Evolutionary conservation across 164 flowering plant species (phyloP), one percentile per base, ranked within the genome.

Genomic region (Sextonia rubra): DNA sequence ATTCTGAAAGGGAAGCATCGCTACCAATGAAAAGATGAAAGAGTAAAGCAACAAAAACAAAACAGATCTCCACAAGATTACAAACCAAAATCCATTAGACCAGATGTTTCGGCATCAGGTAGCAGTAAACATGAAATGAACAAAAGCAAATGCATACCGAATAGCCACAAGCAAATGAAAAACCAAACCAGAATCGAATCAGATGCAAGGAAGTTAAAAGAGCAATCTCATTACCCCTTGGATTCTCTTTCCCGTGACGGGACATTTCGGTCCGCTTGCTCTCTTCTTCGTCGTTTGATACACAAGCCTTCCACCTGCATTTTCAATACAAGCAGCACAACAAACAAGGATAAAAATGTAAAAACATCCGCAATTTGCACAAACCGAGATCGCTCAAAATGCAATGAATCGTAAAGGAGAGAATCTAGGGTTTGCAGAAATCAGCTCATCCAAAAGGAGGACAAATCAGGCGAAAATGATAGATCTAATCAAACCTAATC

Each of bases 181-280:
- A 12, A 61, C 5, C 9, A 25, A 29, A 61, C 15, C 26, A 12
- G 58, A 52, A 11, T 22, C 30, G 15, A 23, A 29, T 61, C 9
- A n/a, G n/a, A n/a, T n/a, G n/a, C 20, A 27, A 18, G n/a, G 8
- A 64, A 17, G 9, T 27, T 30, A n/a, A 64, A 17, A 64, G 30
- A n/a, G 26, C 23, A 81, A 67, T 79, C 44, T 9, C 44, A 37
- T 37, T 37, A 87, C 90, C 81, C 88, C 88, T 77, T 87, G 90
- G 60, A 87, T 87, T 68, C 90, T 82, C 80, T 85, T 87, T 15
- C 87, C 87, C 69, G 88, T 87, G 25, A 87, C 88, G 29, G 90
- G 90, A 56, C 88, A 87, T 60, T 84, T 84, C 4, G 90, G 90
- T 1, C 89, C 89, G 37, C 81, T 86, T 0, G 87, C 87, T 47